Evolutionary conservation across 148 eudicot species (phyloP).

Genomic region (Chenopodium album): DNA sequence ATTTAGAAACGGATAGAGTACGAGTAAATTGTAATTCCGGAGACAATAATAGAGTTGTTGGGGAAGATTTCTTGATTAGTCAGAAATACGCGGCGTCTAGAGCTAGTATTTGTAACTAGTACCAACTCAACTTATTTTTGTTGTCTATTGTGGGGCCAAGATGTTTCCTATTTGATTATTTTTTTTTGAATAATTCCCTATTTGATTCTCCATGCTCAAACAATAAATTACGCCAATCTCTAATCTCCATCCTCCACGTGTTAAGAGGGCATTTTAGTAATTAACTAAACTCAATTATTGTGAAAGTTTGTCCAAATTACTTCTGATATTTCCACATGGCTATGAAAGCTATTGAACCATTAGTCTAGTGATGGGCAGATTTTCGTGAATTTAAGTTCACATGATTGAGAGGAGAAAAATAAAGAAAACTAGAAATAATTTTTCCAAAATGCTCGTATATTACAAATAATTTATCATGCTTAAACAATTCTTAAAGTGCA

Average conservation of each 20-base stretch:
- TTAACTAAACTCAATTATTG: conserved; percentile 6
- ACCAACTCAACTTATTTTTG: background rate
- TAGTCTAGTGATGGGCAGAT: background rate
- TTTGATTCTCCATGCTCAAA: background rate
- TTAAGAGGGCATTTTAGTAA: conserved; percentile 24
- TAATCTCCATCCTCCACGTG: background rate
- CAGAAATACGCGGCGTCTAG: conserved; percentile 32
- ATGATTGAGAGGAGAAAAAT: background rate
- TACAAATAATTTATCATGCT: background rate
- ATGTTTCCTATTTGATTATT: background rate
- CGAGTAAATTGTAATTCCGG: background rate
- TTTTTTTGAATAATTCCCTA: background rate
- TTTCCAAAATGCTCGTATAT: background rate
- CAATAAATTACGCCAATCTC: background rate
- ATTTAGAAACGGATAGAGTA: no score
- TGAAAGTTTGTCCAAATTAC: conserved; percentile 9
- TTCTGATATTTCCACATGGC: conserved; percentile 24
- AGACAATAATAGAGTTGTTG: background rate
- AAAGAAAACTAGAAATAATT: no score
- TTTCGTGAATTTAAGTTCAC: conserved; percentile 5
- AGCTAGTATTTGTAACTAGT: background rate
- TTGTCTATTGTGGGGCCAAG: background rate
- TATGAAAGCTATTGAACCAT: background rate
- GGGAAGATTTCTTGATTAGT: background rate
- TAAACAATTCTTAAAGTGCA: background rate